Percentiles rank a stretch among this genome's conserved stretches.
Conservation (phyloP, 331 rosid genomes). For the Malus hybrid region DNA sequence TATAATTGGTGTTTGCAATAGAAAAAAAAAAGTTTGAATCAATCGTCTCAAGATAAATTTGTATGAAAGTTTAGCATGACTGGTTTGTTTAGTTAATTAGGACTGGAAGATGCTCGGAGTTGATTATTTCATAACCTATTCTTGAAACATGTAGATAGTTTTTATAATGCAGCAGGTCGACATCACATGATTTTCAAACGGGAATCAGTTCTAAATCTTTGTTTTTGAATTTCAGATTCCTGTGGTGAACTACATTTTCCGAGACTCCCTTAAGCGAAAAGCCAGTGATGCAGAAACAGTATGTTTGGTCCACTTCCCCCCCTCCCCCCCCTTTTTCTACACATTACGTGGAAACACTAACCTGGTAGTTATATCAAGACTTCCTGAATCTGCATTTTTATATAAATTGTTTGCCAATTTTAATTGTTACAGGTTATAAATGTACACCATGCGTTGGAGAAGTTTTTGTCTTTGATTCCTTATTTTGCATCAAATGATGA, state of each 20-base stretch:
- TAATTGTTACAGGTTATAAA: slow-evolving; percentile 51
- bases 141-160: background rate
- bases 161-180: background rate
- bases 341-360: background rate
- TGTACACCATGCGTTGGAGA: slow-evolving; percentile 43
- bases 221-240: slow-evolving; percentile 42
- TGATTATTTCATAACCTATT: background rate
- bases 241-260: slow-evolving; percentile 48
- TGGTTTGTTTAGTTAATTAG: background rate
- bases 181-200: background rate
- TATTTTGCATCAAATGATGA: slow-evolving; percentile 43
- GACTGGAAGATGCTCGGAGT: background rate
- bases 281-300: slow-evolving; percentile 77
- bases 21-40: background rate
- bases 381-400: background rate
- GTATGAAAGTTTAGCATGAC: background rate
- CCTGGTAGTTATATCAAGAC: background rate
- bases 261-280: slow-evolving; percentile 78
- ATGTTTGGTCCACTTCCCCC: slow-evolving; percentile 17
- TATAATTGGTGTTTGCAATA: background rate
- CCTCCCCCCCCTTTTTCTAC: background rate
- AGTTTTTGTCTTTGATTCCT: slow-evolving; percentile 68
- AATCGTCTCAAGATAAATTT: background rate
- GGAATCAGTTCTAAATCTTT: background rate
- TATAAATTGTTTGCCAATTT: slow-evolving; percentile 11